Conservation (phyloP, 2,329 filamentous ascomycete species). For the Verticillium zaregamsianum region DNA sequence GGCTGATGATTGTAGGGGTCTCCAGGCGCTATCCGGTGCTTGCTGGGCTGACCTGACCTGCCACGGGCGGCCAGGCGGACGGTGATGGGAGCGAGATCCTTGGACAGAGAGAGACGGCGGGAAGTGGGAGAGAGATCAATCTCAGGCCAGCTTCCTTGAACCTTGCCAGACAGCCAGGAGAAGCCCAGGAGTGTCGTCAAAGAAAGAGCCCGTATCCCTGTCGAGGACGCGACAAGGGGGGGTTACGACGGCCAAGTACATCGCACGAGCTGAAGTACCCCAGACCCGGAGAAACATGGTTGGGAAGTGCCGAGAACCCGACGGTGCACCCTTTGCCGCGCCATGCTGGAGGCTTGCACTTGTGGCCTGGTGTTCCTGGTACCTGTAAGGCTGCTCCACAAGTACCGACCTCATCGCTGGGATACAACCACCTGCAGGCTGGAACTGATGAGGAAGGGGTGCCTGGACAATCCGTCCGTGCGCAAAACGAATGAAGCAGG, state of each 20-base stretch:
- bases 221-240: background rate
- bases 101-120: background rate
- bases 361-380: background rate
- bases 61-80: background rate
- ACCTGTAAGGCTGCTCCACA: background rate
- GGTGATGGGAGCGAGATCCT: background rate
- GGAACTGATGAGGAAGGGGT: background rate
- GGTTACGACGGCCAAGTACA: background rate
- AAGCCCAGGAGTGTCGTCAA: background rate
- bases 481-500: background rate
- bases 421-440: background rate
- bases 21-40: background rate
- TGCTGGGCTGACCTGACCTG: background rate
- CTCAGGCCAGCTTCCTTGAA: background rate
- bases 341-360: background rate
- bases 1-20: background rate
- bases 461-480: background rate
- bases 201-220: background rate
- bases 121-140: background rate
- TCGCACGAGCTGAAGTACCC: background rate
- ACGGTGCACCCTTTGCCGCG: background rate
- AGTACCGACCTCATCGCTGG: background rate
- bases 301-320: background rate
- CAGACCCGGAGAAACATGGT: background rate
- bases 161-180: background rate